Evolutionary conservation across 1,139 yeast genomes (phyloP).

Genomic region (Pichia sp.): DNA sequence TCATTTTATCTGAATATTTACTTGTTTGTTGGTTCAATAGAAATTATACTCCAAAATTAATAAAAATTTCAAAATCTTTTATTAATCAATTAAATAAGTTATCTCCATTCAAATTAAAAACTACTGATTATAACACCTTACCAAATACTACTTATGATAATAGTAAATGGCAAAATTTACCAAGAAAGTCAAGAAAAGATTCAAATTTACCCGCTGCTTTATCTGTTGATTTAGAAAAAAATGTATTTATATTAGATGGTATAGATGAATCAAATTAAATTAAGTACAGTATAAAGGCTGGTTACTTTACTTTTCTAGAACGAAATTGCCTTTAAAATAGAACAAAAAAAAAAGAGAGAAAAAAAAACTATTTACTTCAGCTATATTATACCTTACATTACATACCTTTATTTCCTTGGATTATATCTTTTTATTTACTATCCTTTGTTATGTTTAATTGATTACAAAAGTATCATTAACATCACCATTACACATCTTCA

Average conservation of each 20-base stretch:
- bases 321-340: too few relatives aligned
- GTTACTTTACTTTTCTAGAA: background rate
- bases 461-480: too few relatives aligned
- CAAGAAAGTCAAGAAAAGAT: constrained; percentile 41
- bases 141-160: too few relatives aligned
- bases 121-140: too few relatives aligned
- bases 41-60: constrained; percentile 7
- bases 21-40: constrained; percentile 27
- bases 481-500: too few relatives aligned
- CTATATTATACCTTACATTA: too few relatives aligned
- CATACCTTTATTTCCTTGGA: too few relatives aligned
- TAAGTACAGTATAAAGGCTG: too few relatives aligned
- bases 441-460: too few relatives aligned
- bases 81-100: background rate
- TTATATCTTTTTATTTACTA: too few relatives aligned
- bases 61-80: background rate
- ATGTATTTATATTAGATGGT: constrained; percentile 21
- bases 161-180: constrained; percentile 25
- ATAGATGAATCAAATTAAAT: constrained; percentile 9
- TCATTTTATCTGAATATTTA: constrained; percentile 59
- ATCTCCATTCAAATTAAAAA: background rate
- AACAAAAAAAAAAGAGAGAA: too few relatives aligned
- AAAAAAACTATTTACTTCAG: too few relatives aligned
- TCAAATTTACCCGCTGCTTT: constrained; percentile 41
- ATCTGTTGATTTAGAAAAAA: constrained; percentile 35